Evolutionary conservation across 805 yeast genomes (phyloP), one percentile per base, ranked within the genome.

Genomic region (Metschnikowia borealis): DNA sequence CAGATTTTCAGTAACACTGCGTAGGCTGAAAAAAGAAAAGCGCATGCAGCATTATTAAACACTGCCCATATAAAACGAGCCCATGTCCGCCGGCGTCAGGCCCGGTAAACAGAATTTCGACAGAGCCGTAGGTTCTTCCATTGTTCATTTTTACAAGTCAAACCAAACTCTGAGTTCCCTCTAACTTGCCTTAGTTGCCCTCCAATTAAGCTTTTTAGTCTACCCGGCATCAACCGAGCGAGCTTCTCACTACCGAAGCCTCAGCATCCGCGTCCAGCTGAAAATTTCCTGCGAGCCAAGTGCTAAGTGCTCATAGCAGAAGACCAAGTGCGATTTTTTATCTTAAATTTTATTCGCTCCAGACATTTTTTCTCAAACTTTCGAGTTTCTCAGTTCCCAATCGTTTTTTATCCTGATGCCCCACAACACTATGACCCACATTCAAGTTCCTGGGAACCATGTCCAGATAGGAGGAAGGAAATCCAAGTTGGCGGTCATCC

Each of bases 401-500:
- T 35, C 37, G 8, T 18, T 37, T 46, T 50, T 43, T 38, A 46
- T 38, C 53, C 52, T 32, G 36, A 57, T 56, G 60, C 62, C 60
- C 47, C 59, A 57, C 44, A 51, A 48, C 55, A 54, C 55, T 49
- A 59, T 60, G 63, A 51, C 62, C 49, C 56, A 54, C 50, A 48
- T 58, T 46, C 55, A 58, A 43, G 57, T 62, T 52, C 65, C 66
- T 50, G 58, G 58, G 51, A 65, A 62, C 50, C 70, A 66, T 53
- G 62, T 70, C 40, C 74, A 71, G 50, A 85, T 94, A 29, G 99
- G 98, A 34, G 96, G 98, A 23, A 82, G 99, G 66, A 85, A 85
- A 66, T 89, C 96, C 17, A 77, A 80, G 59, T 74, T 94, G 56
- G 99, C 99, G 0, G 89, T 94, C 14, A 80, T 81, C 5, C 99